phyloP scores from a whole-genome alignment of 257 asterid genomes.

The Pogostemon cablin region DNA sequence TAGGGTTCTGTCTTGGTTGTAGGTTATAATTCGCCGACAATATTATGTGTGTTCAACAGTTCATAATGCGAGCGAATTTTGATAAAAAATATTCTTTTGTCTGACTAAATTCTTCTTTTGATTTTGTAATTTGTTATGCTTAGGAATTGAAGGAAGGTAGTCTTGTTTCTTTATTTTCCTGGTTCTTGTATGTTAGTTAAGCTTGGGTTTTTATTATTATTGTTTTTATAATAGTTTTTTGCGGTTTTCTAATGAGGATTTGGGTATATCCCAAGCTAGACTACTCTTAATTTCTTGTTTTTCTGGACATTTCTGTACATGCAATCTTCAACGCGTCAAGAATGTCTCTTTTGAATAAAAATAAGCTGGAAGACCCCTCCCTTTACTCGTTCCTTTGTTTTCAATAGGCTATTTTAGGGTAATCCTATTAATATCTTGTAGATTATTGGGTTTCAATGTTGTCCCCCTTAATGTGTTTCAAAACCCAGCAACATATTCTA shows the following conservation, averaged over 20 bases:
- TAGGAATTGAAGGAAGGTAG: not conserved
- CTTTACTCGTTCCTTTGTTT: not conserved
- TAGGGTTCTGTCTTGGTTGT: not conserved
- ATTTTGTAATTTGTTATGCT: constrained; percentile 1
- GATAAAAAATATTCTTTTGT: not conserved
- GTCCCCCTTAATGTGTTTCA: not conserved
- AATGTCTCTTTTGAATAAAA: not conserved
- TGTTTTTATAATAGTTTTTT: not conserved
- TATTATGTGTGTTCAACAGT: not conserved
- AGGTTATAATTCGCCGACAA: not conserved
- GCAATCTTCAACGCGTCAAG: constrained; percentile 1
- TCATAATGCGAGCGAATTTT: not conserved
- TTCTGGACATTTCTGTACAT: not conserved
- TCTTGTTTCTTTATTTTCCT: not conserved
- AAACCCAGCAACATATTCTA: not conserved
- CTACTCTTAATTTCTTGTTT: not conserved
- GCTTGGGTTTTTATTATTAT: not conserved
- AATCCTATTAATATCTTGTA: not conserved
- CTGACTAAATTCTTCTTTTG: constrained; percentile 12
- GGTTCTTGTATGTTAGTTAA: not conserved
- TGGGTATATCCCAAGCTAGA: not conserved
- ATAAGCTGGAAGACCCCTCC: too few species aligned
- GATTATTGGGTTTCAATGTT: not conserved
- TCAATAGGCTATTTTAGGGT: not conserved
- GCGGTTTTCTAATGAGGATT: not conserved